These are phyloP conservation scores for Boletus rex-veris DNA, from an alignment of 768 basidiomycete species.

Conservation along the genomic window DNA sequence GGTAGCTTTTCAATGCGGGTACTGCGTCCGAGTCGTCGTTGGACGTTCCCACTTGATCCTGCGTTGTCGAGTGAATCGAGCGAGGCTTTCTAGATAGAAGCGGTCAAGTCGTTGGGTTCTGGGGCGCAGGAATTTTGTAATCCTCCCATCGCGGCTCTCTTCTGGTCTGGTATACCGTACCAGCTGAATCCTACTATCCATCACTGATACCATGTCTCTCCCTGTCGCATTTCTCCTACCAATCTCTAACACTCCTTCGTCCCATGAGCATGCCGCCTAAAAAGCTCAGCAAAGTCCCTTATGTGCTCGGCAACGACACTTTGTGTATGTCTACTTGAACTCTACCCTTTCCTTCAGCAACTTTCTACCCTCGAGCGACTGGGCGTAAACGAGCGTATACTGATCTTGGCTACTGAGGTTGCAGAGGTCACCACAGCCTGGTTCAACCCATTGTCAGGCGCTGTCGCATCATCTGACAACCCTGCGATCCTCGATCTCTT, in stretches of 20 bases:
- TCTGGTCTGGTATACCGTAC: too few species aligned
- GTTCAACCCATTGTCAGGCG: slow-evolving; percentile 23
- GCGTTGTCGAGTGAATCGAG: background rate
- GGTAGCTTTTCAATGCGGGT: slow-evolving; percentile 35
- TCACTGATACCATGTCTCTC: slow-evolving; percentile 33
- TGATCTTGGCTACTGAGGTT: slow-evolving; percentile 15
- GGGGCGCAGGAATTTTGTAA: slow-evolving; percentile 6
- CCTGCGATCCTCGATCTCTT: slow-evolving; percentile 22
- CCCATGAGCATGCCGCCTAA: too few species aligned
- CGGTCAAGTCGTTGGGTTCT: too few species aligned
- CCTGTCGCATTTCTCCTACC: slow-evolving; percentile 45
- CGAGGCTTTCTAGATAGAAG: too few species aligned
- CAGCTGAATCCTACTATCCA: too few species aligned
- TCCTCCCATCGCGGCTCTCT: too few species aligned
- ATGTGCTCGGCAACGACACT: background rate
- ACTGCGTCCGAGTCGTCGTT: slow-evolving; percentile 28
- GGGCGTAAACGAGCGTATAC: slow-evolving; percentile 17
- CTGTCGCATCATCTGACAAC: slow-evolving; percentile 16
- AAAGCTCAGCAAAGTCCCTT: too few species aligned
- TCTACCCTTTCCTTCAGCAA: slow-evolving; percentile 23
- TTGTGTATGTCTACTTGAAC: slow-evolving; percentile 4
- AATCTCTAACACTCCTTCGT: too few species aligned
- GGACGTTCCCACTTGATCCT: slow-evolving; percentile 29
- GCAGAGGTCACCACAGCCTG: slow-evolving; percentile 20
- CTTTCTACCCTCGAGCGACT: slow-evolving; percentile 29